A percentile compares a stretch with the other conserved stretches of the same genome.
These are phyloP conservation scores for Williopsis jadinii DNA, from an alignment of 1,139 yeast genomes.

Conservation along the genomic window DNA sequence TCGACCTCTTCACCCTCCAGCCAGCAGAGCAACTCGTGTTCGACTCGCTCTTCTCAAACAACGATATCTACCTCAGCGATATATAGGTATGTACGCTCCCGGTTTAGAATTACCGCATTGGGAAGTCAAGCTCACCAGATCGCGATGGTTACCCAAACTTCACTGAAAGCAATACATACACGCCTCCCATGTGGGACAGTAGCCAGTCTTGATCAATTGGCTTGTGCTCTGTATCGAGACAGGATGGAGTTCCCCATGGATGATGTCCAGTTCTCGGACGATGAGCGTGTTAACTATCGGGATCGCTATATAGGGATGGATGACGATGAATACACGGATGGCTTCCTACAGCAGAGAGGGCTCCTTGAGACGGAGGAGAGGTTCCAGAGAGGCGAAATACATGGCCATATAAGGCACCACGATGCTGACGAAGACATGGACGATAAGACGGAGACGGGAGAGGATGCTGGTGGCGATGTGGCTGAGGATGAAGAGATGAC, in stretches of 20 bases:
- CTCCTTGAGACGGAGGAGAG: conserved; percentile 1
- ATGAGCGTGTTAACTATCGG: conserved; percentile 1
- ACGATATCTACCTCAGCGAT: conserved; percentile 19
- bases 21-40: conserved; percentile 17
- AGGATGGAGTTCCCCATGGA: conserved; percentile 17
- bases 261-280: conserved; percentile 1
- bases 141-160: no score
- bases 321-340: conserved; percentile 1
- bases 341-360: neutral
- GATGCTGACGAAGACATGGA: neutral
- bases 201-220: no score
- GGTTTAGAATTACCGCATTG: neutral
- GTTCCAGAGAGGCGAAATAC: conserved; percentile 1
- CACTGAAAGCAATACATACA: no score
- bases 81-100: conserved; percentile 1
- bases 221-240: neutral
- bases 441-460: no score
- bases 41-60: conserved; percentile 19
- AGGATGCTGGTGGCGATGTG: neutral
- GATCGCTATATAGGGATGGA: neutral
- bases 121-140: conserved; percentile 1
- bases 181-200: neutral
- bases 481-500: conserved; percentile 7
- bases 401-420: neutral
- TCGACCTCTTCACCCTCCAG: conserved; percentile 15